Percentiles rank a stretch among this genome's conserved stretches.
These are phyloP conservation scores for Corylus heterophylla DNA, from an alignment of 306 rosid genomes.

Conservation along the genomic window DNA sequence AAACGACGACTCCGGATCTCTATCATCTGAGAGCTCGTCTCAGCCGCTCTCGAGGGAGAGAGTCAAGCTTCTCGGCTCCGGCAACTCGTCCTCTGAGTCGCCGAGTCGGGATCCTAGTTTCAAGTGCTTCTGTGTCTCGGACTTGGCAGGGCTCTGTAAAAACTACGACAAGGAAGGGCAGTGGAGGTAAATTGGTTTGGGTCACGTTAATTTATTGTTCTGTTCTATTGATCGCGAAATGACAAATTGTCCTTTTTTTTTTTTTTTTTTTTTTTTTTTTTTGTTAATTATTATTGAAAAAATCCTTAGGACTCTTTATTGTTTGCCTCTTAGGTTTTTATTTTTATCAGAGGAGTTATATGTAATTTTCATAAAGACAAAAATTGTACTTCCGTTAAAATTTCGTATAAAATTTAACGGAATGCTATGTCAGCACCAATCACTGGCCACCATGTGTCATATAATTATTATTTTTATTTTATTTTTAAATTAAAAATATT, in stretches of 20 bases:
- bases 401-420: too few relatives aligned
- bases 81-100: slow-evolving; percentile 40
- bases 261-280: too few relatives aligned
- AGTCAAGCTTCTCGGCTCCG: slow-evolving; percentile 62
- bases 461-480: too few relatives aligned
- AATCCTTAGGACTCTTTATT: too few relatives aligned
- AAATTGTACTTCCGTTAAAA: too few relatives aligned
- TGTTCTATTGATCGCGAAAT: slow-evolving; percentile 43
- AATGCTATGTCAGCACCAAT: too few relatives aligned
- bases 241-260: slow-evolving; percentile 2
- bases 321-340: too few relatives aligned
- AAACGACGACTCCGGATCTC: slow-evolving; percentile 57
- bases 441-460: too few relatives aligned
- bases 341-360: too few relatives aligned
- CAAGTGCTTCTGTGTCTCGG: slow-evolving; percentile 93
- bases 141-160: slow-evolving; percentile 82
- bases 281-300: too few relatives aligned
- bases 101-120: slow-evolving; percentile 57
- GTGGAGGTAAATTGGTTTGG: slow-evolving; percentile 69
- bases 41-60: slow-evolving; percentile 68
- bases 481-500: too few relatives aligned
- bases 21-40: slow-evolving; percentile 52
- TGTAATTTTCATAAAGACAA: too few relatives aligned
- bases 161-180: slow-evolving; percentile 82
- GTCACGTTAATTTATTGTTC: slow-evolving; percentile 2